These are phyloP conservation scores for Urtica urens DNA, from an alignment of 306 rosid species.

Conservation along the genomic window DNA sequence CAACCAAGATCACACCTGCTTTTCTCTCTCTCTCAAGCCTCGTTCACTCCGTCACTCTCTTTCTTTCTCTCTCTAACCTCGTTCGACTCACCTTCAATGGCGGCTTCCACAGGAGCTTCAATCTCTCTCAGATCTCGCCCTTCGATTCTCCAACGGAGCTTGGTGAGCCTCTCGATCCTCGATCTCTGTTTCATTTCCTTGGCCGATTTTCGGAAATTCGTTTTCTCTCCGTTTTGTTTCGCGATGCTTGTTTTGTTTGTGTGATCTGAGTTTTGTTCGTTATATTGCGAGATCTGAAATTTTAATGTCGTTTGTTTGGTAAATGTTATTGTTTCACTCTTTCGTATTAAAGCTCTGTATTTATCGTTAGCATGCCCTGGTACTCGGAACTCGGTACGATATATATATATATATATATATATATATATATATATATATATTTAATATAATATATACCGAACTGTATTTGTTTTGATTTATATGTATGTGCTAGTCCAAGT, in stretches of 20 bases:
- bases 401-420: no score
- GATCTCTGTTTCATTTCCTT: neutral
- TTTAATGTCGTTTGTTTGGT: neutral
- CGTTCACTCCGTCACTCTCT: conserved; percentile 16
- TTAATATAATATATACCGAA: no score
- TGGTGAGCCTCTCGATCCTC: conserved; percentile 20
- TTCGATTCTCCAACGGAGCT: conserved; percentile 10
- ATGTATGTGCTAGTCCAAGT: no score
- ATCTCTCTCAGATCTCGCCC: conserved; percentile 29
- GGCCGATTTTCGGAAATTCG: neutral
- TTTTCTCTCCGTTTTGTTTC: neutral
- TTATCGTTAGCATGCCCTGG: neutral
- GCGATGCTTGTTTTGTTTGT: neutral
- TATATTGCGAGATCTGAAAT: neutral
- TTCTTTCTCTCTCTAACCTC: neutral
- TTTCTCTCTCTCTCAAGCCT: conserved; percentile 8
- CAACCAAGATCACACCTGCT: neutral
- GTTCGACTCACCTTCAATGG: conserved; percentile 15
- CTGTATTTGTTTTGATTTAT: no score
- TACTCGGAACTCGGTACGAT: no score
- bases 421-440: no score
- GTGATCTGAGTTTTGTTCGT: neutral
- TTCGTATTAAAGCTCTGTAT: neutral
- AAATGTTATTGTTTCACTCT: neutral
- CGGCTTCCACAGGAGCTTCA: conserved; percentile 17